Conservation (phyloP, 441 rosid genomes). For the Euphorbia celastroides region DNA sequence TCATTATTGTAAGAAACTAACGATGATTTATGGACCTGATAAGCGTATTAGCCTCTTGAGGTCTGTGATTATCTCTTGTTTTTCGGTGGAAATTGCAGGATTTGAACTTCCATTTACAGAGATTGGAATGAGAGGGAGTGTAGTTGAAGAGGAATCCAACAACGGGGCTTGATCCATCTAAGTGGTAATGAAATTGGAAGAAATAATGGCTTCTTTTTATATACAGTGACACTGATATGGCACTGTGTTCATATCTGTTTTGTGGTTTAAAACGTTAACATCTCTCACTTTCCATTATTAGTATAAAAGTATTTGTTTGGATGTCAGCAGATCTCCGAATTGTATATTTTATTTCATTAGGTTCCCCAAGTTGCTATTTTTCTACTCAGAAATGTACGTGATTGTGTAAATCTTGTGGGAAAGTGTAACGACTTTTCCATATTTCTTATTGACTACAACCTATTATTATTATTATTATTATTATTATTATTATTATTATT, state of each 20-base stretch:
- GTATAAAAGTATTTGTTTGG: too few species aligned
- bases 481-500: too few species aligned
- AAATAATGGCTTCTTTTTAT: background rate
- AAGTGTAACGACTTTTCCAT: too few species aligned
- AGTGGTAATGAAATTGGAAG: background rate
- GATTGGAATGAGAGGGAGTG: slow-evolving; percentile 10
- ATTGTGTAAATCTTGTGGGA: too few species aligned
- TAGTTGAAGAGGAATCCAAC: background rate
- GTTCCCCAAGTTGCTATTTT: too few species aligned
- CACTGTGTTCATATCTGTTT: background rate
- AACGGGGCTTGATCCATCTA: slow-evolving; percentile 12
- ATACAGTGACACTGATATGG: background rate
- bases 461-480: too few species aligned
- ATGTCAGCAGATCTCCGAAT: too few species aligned
- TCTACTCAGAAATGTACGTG: too few species aligned
- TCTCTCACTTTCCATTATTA: too few species aligned
- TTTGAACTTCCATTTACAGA: background rate
- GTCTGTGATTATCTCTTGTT: slow-evolving; percentile 27
- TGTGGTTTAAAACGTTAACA: too few species aligned
- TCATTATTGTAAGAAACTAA: slow-evolving; percentile 38
- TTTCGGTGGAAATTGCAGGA: background rate
- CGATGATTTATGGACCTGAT: slow-evolving; percentile 43
- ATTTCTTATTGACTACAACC: too few species aligned
- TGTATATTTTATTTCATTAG: too few species aligned
- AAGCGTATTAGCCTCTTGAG: slow-evolving; percentile 33